Percentiles rank a stretch among this genome's conserved stretches.
phyloP scores from a whole-genome alignment of 257 asterid species.

The Dorcoceras hygrometricum region DNA sequence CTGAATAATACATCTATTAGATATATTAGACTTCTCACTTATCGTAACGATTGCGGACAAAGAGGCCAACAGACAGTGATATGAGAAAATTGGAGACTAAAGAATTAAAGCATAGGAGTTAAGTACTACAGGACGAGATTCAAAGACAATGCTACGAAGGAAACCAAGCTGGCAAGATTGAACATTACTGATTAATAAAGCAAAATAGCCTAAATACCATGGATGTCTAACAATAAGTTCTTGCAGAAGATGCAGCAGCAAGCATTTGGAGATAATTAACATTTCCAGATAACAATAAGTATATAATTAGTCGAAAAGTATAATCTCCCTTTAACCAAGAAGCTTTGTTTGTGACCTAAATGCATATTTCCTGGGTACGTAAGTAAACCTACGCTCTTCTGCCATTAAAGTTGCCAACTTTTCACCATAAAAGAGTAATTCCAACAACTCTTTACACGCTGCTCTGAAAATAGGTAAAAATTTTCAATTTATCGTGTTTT shows the following conservation, averaged over 20 bases:
- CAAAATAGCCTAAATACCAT: too few relatives aligned
- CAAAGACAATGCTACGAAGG: not conserved
- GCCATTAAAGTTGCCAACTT: not conserved
- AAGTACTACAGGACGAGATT: not conserved
- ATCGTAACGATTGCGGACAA: not conserved
- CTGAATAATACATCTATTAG: slow-evolving; percentile 4
- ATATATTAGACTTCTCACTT: slow-evolving; percentile 18
- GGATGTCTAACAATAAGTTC: not conserved
- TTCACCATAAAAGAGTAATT: not conserved
- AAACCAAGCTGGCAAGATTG: not conserved
- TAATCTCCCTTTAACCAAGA: not conserved
- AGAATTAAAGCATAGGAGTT: not conserved
- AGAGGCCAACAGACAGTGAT: not conserved
- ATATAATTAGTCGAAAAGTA: not conserved
- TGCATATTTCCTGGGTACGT: not conserved
- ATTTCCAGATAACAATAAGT: not conserved
- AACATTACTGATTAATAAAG: not conserved
- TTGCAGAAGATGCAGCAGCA: not conserved
- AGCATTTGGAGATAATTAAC: not conserved
- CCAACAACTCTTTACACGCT: not conserved
- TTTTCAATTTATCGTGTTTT: not conserved
- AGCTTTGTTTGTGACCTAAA: not conserved
- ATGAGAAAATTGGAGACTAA: not conserved
- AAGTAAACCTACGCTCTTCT: not conserved
- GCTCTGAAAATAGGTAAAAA: too few relatives aligned